These are phyloP conservation scores for Microcyclosporella mali DNA, from an alignment of 2,329 filamentous ascomycete genomes.

Conservation along the genomic window DNA sequence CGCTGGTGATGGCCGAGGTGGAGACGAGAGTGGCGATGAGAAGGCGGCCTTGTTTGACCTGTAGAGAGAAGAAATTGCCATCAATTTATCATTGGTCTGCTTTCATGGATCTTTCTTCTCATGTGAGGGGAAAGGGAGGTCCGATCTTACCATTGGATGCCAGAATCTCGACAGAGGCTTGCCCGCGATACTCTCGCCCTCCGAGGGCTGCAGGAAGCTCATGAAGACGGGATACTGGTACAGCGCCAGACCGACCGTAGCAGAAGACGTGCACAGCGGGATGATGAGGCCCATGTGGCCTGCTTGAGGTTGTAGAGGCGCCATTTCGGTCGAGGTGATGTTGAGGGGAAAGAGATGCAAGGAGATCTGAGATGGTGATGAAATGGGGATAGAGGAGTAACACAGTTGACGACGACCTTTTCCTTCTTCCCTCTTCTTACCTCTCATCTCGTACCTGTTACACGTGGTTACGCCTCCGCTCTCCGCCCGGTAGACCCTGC, in stretches of 20 bases:
- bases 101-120: too few species aligned
- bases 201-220: conserved; percentile 16
- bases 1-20: conserved; percentile 17
- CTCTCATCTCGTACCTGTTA: too few species aligned
- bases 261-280: conserved; percentile 26
- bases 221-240: conserved; percentile 27
- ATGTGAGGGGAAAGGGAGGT: too few species aligned
- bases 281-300: conserved; percentile 27
- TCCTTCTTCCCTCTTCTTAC: neutral
- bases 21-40: conserved; percentile 18
- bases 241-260: conserved; percentile 26
- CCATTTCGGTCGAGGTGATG: conserved; percentile 13
- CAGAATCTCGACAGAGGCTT: conserved; percentile 25
- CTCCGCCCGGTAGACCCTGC: too few species aligned
- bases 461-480: too few species aligned
- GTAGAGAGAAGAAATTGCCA: neutral
- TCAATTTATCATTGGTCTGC: neutral
- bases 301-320: conserved; percentile 20
- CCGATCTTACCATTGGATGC: conserved; percentile 14
- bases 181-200: conserved; percentile 16
- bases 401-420: neutral
- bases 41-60: conserved; percentile 19
- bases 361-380: conserved; percentile 1
- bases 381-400: neutral
- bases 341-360: neutral